Conservation (phyloP, 108 stramenopile genomes). For the Cylindrotheca closterium region DNA sequence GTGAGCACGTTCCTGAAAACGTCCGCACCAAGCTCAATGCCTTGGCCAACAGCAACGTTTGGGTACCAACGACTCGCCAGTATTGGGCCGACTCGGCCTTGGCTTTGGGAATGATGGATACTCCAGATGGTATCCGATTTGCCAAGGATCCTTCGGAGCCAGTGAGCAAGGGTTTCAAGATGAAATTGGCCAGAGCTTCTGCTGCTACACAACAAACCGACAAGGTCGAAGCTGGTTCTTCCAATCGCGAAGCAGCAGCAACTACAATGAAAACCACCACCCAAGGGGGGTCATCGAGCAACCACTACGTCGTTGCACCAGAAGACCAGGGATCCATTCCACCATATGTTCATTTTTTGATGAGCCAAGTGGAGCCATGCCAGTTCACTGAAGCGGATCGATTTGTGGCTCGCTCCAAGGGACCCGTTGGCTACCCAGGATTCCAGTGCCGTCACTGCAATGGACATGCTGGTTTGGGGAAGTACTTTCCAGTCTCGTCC, state of each 20-base stretch:
- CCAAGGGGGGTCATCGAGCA: neutral
- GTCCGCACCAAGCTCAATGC: slow-evolving; percentile 14
- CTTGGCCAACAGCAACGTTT: slow-evolving; percentile 15
- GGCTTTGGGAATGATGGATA: slow-evolving; percentile 53
- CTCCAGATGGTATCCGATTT: slow-evolving; percentile 53
- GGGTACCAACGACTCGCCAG: slow-evolving; percentile 49
- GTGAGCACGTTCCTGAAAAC: slow-evolving; percentile 27
- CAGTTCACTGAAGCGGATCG: slow-evolving; percentile 69
- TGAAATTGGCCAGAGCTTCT: neutral
- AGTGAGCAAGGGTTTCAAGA: slow-evolving; percentile 6
- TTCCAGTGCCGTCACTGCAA: slow-evolving; percentile 73
- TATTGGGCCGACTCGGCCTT: slow-evolving; percentile 63
- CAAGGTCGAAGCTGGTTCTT: neutral
- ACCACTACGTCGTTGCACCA: slow-evolving; percentile 38
- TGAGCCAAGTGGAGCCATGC: slow-evolving; percentile 63
- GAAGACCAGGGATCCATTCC: slow-evolving; percentile 50
- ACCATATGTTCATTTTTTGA: slow-evolving; percentile 57
- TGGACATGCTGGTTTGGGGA: slow-evolving; percentile 70
- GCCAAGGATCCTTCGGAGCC: slow-evolving; percentile 13
- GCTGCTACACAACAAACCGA: neutral
- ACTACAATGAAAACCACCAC: neutral
- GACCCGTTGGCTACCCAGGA: slow-evolving; percentile 62
- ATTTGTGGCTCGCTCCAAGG: slow-evolving; percentile 61
- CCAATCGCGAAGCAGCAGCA: neutral
- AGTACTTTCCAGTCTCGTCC: slow-evolving; percentile 61